Evolutionary conservation across 2,329 filamentous ascomycete species (phyloP), one percentile per base, ranked within the genome.

Genomic region (Coleophoma crateriformis): DNA sequence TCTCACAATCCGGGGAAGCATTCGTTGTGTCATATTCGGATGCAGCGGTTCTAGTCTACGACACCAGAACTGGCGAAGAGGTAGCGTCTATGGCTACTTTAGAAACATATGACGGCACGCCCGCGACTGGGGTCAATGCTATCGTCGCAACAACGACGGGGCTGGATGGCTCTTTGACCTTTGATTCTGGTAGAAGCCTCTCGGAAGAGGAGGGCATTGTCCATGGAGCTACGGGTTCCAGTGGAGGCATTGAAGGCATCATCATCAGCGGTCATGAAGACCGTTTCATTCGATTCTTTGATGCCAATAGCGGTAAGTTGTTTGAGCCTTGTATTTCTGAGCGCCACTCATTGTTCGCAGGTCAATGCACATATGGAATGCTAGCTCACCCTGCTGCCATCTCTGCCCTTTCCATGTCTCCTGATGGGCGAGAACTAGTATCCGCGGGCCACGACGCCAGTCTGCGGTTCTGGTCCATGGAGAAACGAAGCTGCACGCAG

Each of bases 311-410:
- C 71, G 94, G 94, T 97, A 86, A 70, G 88, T 81, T 39, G 33
- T 38, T 17, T 38, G 42, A 27, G 8, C 14, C 5, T 17, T 33
- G 35, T 15, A 15, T 12, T n/a, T 22, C 14, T 17, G 37, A 22
- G 13, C 27, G 17, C 17, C 22, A 51, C 55, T 38, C 52, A n/a
- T 6, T 11, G 27, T n/a, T 38, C 3, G 5, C 38, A 97, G 94
- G 94, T 50, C 94, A 99, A 90, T 96, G 91, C 72, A 97, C 94
- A 56, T 99, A 99, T 71, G 95, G 88, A 63, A 99, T 99, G 94
- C 82, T 97, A 52, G 94, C 94, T 6, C 94, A 99, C 61, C 90
- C 94, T 1, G 87, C 91, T 3, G 86, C 94, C 50, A 96, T 99
- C 58, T 95, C 94, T 1, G 87, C 88, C 22, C 78, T 99, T 5